phyloP scores from a whole-genome alignment of 345 rosid genomes.

The Eucalyptus sideroxylon region DNA sequence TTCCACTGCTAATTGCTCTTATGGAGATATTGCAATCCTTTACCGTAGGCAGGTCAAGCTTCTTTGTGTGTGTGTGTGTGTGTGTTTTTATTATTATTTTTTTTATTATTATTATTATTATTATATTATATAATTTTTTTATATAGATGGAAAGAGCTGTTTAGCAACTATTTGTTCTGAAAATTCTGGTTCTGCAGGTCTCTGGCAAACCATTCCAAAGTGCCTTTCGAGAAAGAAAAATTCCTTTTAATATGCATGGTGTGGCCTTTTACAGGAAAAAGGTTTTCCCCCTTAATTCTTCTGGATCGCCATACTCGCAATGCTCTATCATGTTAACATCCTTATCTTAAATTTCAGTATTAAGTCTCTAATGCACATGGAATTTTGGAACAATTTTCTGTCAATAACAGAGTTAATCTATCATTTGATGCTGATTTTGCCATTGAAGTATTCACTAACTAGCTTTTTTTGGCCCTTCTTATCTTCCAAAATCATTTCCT shows the following conservation, averaged over 20 bases:
- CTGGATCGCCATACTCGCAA: neutral
- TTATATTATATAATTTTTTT: neutral
- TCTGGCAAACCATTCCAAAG: slow-evolving; percentile 81
- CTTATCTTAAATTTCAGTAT: neutral
- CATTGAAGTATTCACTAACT: neutral
- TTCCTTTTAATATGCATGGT: slow-evolving; percentile 90
- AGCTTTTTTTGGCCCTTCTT: neutral
- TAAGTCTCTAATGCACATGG: neutral
- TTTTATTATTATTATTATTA: too few species aligned
- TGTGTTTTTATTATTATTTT: too few species aligned
- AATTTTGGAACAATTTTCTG: neutral
- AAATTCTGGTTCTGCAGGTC: slow-evolving; percentile 30
- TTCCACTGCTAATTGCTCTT: slow-evolving; percentile 32
- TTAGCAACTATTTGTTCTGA: neutral
- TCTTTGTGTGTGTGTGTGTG: neutral
- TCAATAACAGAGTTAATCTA: neutral
- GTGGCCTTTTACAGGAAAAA: slow-evolving; percentile 93
- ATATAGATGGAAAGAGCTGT: neutral
- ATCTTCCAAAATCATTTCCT: neutral
- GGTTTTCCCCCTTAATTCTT: slow-evolving; percentile 12
- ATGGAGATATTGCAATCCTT: slow-evolving; percentile 68
- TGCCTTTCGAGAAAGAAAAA: slow-evolving; percentile 74
- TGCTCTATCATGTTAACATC: neutral
- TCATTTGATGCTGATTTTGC: neutral
- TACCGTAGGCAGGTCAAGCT: slow-evolving; percentile 88